Conservation (phyloP, 129 eudicot genomes). For the Mikania micrantha region DNA sequence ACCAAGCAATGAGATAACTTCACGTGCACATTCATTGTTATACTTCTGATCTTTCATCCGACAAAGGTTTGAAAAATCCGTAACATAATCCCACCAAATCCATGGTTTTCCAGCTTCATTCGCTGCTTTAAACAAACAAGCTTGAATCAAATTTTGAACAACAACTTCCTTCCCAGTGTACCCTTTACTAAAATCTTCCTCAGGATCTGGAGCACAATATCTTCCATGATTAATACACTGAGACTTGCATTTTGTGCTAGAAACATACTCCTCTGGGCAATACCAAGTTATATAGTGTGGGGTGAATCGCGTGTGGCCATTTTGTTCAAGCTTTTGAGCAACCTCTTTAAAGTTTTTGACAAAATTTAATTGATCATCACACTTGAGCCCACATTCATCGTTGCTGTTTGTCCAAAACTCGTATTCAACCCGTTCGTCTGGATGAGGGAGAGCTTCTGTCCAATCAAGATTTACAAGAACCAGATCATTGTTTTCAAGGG, state of each 20-base stretch:
- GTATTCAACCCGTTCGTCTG: conserved; percentile 76
- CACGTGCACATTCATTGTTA: conserved; percentile 54
- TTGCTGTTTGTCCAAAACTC: conserved; percentile 88
- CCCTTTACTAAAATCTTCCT: conserved; percentile 68
- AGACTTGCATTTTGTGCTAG: conserved; percentile 60
- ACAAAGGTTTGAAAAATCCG: conserved; percentile 64
- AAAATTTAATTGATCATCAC: conserved; percentile 58
- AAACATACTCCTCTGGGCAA: conserved; percentile 64
- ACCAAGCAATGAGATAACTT: conserved; percentile 68
- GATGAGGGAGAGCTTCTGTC: conserved; percentile 84
- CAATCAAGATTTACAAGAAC: conserved; percentile 64
- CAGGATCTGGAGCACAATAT: conserved; percentile 91
- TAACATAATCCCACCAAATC: conserved; percentile 88
- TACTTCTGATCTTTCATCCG: conserved; percentile 67
- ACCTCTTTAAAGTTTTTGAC: conserved; percentile 57
- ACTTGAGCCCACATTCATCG: conserved; percentile 82
- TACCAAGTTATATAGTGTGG: conserved; percentile 90
- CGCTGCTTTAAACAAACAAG: conserved; percentile 60
- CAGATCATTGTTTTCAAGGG: conserved; percentile 39
- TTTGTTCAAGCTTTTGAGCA: conserved; percentile 62
- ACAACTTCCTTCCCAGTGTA: conserved; percentile 77
- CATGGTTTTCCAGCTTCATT: conserved; percentile 75
- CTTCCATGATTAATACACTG: conserved; percentile 84
- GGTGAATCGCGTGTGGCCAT: conserved; percentile 67
- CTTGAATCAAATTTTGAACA: conserved; percentile 59